Evolutionary conservation across 2,329 filamentous ascomycete genomes (phyloP), one percentile per base, ranked within the genome.

Genomic region (Malbranchea zuffiana): DNA sequence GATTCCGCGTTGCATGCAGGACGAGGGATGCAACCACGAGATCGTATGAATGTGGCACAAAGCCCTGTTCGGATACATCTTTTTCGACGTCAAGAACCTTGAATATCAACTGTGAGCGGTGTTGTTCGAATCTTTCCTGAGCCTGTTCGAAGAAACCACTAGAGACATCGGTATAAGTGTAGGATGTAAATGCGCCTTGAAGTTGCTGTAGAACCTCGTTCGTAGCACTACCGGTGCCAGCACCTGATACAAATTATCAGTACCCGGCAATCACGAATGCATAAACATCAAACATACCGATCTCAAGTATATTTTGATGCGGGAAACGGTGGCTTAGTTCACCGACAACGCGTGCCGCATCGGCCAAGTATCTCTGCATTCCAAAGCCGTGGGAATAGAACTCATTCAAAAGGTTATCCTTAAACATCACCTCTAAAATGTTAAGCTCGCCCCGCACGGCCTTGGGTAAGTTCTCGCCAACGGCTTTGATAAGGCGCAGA

Each of bases 151-250:
- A 66, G 47, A 65, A 65, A 5, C 52, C 56, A 2, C 53, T 40
- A 0, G 59, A 60, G 8, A 67, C 56, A 38, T 69, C 66, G 0
- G 68, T 69, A 47, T 54, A 71, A 0, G 60, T 65, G 44, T 69
- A 71, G 1, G 51, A 54, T 2, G 50, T 43, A 31, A 60, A 63
- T 6, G 41, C 44, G 2, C 44, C 10, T 1, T 48, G 53, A n/a
- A 67, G 41, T 3, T 37, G 35, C 1, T 47, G 35, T 3, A 69
- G 46, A 4, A 68, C 47, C 1, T 35, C 37, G 2, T 51, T 44
- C 0, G 66, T 69, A 0, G 62, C 53, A 6, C 55, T 56, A 4
- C 63, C 66, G 3, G 62, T 65, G 1, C 66, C 67, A 5, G 61
- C 65, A 11, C 47, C 65, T 64, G 6, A 65, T 50, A 26, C 40